A percentile compares a stretch with the other conserved stretches of the same genome.
phyloP scores from a whole-genome alignment of 768 basidiomycete species.

The Cystobasidium onofrii region DNA sequence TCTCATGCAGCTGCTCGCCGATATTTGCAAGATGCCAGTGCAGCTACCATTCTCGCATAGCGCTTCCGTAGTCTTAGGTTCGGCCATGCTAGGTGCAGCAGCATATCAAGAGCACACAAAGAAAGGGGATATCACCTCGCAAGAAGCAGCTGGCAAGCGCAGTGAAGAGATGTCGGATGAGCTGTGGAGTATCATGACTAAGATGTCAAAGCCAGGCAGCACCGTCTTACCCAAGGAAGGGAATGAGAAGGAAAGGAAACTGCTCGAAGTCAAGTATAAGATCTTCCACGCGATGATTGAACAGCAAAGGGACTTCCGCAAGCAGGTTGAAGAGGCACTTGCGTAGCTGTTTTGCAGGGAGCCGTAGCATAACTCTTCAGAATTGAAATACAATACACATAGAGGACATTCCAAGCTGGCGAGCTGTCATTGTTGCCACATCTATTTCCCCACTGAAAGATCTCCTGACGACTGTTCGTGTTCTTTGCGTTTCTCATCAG shows the following conservation, averaged over 20 bases:
- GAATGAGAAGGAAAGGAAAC: slow-evolving; percentile 57
- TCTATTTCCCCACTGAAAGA: too few relatives aligned
- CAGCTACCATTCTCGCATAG: slow-evolving; percentile 68
- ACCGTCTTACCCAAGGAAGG: slow-evolving; percentile 58
- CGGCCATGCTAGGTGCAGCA: slow-evolving; percentile 85
- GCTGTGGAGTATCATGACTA: slow-evolving; percentile 91
- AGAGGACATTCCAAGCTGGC: too few relatives aligned
- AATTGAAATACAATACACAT: not conserved
- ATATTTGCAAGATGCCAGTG: slow-evolving; percentile 71
- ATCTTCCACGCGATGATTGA: slow-evolving; percentile 84
- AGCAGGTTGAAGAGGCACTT: slow-evolving; percentile 57
- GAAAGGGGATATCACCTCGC: slow-evolving; percentile 46
- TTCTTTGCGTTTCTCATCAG: too few relatives aligned
- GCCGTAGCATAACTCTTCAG: not conserved
- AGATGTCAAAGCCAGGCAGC: slow-evolving; percentile 82
- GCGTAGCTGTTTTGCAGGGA: not conserved
- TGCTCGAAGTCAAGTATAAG: slow-evolving; percentile 84
- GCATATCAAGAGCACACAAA: slow-evolving; percentile 57
- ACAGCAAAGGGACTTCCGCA: slow-evolving; percentile 78
- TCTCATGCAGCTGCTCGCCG: slow-evolving; percentile 82
- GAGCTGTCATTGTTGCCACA: too few relatives aligned
- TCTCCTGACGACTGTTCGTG: too few relatives aligned
- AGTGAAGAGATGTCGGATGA: slow-evolving; percentile 54
- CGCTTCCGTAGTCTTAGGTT: slow-evolving; percentile 80
- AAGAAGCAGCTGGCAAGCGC: slow-evolving; percentile 46